These are phyloP conservation scores for Fusarium zealandicum DNA, from an alignment of 2,329 filamentous ascomycete genomes.

Conservation along the genomic window DNA sequence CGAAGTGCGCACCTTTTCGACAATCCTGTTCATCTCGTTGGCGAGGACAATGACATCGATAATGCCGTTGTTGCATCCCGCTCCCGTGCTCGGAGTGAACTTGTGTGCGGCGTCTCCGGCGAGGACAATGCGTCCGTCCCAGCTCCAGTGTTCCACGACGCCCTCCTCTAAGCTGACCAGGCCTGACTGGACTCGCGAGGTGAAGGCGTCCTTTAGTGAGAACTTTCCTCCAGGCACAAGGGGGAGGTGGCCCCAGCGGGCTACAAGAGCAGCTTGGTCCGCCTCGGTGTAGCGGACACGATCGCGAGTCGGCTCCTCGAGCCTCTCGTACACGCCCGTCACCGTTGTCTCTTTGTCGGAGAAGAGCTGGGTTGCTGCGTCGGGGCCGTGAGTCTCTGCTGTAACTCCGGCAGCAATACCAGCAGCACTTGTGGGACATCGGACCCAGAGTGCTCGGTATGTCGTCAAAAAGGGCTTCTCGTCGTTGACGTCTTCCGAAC, in stretches of 20 bases:
- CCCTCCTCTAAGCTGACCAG: conserved; percentile 49
- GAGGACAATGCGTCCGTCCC: conserved; percentile 46
- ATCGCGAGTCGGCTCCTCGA: conserved; percentile 24
- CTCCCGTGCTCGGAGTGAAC: conserved; percentile 47
- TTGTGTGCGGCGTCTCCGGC: conserved; percentile 50
- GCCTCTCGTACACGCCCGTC: conserved; percentile 29
- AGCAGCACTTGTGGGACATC: conserved; percentile 34
- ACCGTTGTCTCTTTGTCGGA: conserved; percentile 23
- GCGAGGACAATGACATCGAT: conserved; percentile 43
- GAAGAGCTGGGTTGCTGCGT: conserved; percentile 30
- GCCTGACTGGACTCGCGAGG: conserved; percentile 35
- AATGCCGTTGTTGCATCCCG: conserved; percentile 48
- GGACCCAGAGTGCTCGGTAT: conserved; percentile 48
- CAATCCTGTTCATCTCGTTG: conserved; percentile 37
- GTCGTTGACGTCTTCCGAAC: conserved; percentile 26
- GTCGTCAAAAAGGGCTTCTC: conserved; percentile 44
- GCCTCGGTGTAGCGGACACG: conserved; percentile 23
- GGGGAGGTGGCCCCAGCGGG: conserved; percentile 31
- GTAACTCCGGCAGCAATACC: conserved; percentile 34
- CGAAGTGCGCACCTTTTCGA: not conserved
- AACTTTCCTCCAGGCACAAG: conserved; percentile 28
- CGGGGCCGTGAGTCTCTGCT: conserved; percentile 43
- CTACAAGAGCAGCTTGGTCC: conserved; percentile 24
- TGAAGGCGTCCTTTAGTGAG: conserved; percentile 44
- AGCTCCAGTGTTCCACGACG: conserved; percentile 47